Percentiles rank a stretch among this genome's conserved stretches.
These are phyloP conservation scores for Saccharum hybrid DNA, from an alignment of 202 grass and related monocot genomes.

Conservation along the genomic window DNA sequence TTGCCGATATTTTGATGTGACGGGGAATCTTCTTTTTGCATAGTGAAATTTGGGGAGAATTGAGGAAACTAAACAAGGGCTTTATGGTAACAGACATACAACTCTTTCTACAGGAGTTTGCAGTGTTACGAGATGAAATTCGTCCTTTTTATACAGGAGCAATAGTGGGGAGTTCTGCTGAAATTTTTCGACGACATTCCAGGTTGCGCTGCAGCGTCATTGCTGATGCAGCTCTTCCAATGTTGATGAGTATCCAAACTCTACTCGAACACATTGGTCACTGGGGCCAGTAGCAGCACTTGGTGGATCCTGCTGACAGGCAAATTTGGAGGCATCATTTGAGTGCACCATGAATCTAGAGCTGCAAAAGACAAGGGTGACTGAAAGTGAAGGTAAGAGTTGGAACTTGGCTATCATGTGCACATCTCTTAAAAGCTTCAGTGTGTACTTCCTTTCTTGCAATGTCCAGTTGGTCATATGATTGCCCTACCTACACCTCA, in stretches of 20 bases:
- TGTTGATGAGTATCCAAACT: slow-evolving; percentile 11
- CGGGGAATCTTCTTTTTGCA: too few relatives aligned
- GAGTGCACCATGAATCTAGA: slow-evolving; percentile 21
- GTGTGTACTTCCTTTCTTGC: slow-evolving; percentile 25
- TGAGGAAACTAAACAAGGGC: too few relatives aligned
- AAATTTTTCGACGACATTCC: not conserved
- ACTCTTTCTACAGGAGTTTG: not conserved
- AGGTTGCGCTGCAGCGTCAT: not conserved
- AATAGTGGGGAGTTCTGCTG: not conserved
- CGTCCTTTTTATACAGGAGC: not conserved
- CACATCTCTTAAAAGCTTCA: slow-evolving; percentile 26
- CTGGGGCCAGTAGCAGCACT: not conserved
- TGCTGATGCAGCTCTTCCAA: slow-evolving; percentile 19
- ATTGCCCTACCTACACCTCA: slow-evolving; percentile 10
- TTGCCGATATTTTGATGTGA: too few relatives aligned
- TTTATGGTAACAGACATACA: not conserved
- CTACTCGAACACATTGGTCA: slow-evolving; percentile 9
- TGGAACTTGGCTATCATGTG: slow-evolving; percentile 22
- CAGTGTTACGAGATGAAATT: not conserved
- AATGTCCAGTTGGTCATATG: slow-evolving; percentile 29
- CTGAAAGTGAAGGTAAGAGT: slow-evolving; percentile 33
- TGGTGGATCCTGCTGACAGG: slow-evolving; percentile 16
- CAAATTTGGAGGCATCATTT: slow-evolving; percentile 33
- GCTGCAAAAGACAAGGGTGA: slow-evolving; percentile 36
- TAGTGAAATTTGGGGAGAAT: too few relatives aligned